Conservation (phyloP, 2,329 filamentous ascomycete genomes). For the Ilyonectria sp. region DNA sequence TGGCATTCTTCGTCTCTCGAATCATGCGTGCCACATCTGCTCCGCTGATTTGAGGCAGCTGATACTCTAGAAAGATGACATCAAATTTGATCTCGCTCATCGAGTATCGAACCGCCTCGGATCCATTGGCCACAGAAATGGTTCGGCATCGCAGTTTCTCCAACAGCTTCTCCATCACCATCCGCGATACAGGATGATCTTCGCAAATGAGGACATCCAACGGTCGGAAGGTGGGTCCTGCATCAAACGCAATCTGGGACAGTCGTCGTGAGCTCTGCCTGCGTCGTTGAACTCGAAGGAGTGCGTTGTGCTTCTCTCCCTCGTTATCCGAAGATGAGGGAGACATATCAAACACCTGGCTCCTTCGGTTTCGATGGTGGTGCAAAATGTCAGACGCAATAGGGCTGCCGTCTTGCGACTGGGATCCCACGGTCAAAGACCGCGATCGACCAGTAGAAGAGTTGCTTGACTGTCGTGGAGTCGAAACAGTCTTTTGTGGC, state of each 20-base stretch:
- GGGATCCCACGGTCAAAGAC: constrained; percentile 93
- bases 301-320: constrained; percentile 89
- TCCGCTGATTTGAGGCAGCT: constrained; percentile 93
- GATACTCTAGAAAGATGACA: constrained; percentile 98
- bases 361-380: constrained; percentile 89
- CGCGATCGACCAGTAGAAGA: constrained; percentile 80
- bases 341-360: constrained; percentile 96
- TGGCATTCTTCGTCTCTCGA: constrained; percentile 94
- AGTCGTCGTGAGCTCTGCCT: constrained; percentile 96
- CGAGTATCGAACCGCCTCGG: constrained; percentile 92
- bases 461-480: constrained; percentile 73
- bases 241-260: constrained; percentile 89
- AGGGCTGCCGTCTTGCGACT: constrained; percentile 92
- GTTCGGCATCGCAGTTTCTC: constrained; percentile 96
- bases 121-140: constrained; percentile 90
- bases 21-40: constrained; percentile 98
- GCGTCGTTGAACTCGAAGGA: constrained; percentile 91
- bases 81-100: constrained; percentile 99
- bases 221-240: constrained; percentile 89
- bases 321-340: constrained; percentile 98
- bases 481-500: constrained; percentile 74
- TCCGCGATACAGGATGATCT: constrained; percentile 94
- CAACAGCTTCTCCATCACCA: constrained; percentile 98
- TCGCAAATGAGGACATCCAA: constrained; percentile 97
- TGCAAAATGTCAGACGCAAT: constrained; percentile 78